These are phyloP conservation scores for Veloporphyrellus conicus DNA, from an alignment of 1,284 basidiomycete genomes.

Conservation along the genomic window DNA sequence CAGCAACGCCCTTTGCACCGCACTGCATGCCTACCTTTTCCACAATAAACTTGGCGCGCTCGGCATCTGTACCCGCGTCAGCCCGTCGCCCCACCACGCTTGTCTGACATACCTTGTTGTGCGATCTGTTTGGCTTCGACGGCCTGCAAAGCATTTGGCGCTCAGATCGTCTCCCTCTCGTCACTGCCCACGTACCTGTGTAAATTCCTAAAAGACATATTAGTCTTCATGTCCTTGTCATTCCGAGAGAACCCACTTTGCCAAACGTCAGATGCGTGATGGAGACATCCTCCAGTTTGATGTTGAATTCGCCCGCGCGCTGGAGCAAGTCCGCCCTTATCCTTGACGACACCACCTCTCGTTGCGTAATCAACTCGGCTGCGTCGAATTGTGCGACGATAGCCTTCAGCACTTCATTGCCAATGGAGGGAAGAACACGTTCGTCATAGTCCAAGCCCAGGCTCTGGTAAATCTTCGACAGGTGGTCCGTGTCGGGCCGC, in stretches of 20 bases:
- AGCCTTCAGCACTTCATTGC: conserved; percentile 96
- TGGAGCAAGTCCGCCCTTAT: conserved; percentile 91
- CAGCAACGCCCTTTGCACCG: conserved; percentile 11
- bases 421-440: conserved; percentile 88
- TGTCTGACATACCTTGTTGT: conserved; percentile 68
- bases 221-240: not conserved
- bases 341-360: conserved; percentile 87
- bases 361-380: conserved; percentile 90
- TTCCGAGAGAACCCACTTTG: conserved; percentile 46
- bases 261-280: conserved; percentile 86
- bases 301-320: conserved; percentile 94
- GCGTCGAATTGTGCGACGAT: conserved; percentile 99
- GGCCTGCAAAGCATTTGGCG: conserved; percentile 46
- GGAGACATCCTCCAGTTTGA: conserved; percentile 95
- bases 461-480: conserved; percentile 92
- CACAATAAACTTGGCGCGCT: conserved; percentile 98
- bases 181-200: conserved; percentile 44
- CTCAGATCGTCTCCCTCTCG: conserved; percentile 9
- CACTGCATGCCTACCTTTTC: conserved; percentile 66
- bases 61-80: conserved; percentile 65
- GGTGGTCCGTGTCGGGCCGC: conserved; percentile 83
- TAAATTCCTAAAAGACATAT: conserved; percentile 61
- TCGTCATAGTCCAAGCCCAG: conserved; percentile 97
- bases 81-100: not conserved
- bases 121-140: conserved; percentile 99